Conservation (phyloP, 345 rosid species). For the Murraya paniculata region DNA sequence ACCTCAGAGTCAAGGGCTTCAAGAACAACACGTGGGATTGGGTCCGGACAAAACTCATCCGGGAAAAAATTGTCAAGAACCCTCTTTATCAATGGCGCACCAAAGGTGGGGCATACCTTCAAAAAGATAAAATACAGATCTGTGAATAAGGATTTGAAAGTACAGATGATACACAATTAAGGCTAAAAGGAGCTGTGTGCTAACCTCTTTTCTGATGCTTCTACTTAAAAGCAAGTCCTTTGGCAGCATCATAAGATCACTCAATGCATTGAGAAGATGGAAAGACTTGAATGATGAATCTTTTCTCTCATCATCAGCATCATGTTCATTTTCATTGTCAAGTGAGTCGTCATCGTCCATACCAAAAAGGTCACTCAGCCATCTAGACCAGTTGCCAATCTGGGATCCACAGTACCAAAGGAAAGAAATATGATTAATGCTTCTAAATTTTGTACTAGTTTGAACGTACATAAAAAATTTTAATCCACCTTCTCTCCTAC, state of each 20-base stretch:
- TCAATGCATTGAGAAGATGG: constrained; percentile 79
- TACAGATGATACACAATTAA: not conserved
- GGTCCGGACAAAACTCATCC: constrained; percentile 94
- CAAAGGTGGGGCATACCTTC: constrained; percentile 89
- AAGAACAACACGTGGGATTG: constrained; percentile 71
- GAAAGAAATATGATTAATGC: not conserved
- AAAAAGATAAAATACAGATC: constrained; percentile 12
- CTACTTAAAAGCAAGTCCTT: constrained; percentile 79
- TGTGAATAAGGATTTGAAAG: constrained; percentile 12
- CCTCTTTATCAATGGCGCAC: constrained; percentile 71
- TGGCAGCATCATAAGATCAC: constrained; percentile 99
- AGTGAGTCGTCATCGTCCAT: constrained; percentile 54
- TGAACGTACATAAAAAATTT: not conserved
- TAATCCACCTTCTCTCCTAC: not conserved
- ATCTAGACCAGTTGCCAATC: constrained; percentile 98
- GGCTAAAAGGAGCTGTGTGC: not conserved
- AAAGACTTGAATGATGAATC: constrained; percentile 69
- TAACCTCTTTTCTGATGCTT: constrained; percentile 80
- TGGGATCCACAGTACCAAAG: constrained; percentile 28
- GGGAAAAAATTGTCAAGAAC: constrained; percentile 65
- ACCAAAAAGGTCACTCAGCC: constrained; percentile 85
- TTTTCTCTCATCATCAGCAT: constrained; percentile 33
- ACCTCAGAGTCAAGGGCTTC: constrained; percentile 81
- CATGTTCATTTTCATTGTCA: constrained; percentile 36
- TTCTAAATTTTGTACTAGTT: not conserved